Base-by-base conservation (phyloP, 352 stramenopile genomes). In the Paralagenidium karlingii region DNA sequence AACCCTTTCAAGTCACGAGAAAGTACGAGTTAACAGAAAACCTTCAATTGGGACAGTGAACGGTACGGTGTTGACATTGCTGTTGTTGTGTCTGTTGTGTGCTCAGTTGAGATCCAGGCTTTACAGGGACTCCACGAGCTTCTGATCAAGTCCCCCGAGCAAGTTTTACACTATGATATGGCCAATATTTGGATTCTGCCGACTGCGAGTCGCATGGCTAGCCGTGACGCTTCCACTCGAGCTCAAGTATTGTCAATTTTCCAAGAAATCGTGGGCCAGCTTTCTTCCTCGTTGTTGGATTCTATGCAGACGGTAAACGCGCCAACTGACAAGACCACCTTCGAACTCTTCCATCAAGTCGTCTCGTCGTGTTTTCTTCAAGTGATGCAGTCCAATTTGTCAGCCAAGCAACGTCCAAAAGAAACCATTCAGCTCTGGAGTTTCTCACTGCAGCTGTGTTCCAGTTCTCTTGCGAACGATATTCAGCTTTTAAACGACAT, bases 1-100 rank as follows among this genome's bases (percentile, higher is more conserved):
- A 85, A 82, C 31, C 66, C 71, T 8, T 82, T 85, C 44, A 65
- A 80, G 51, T 80, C 71, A 0, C 66, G 71, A 15, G 40, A 52
- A 25, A 82, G 67, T 78, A 68, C 37, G 66, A n/a, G n/a, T n/a
- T n/a, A n/a, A n/a, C n/a, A n/a, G n/a, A n/a, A n/a, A n/a, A n/a
- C n/a, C n/a, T n/a, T n/a, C n/a, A n/a, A n/a, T n/a, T n/a, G n/a
- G n/a, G n/a, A n/a, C n/a, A n/a, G n/a, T n/a, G n/a, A n/a, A n/a
- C n/a, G n/a, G n/a, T n/a, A n/a, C n/a, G n/a, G n/a, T n/a, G n/a
- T n/a, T n/a, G n/a, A n/a, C n/a, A n/a, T n/a, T n/a, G n/a, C n/a
- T n/a, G n/a, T 5, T 24, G 44, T n/a, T 16, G 13, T 4, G 0
- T 12, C 39, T 12, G 16, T 5, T 31, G 10, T 8, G 3, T 16